Base-by-base conservation (phyloP, 2,329 filamentous ascomycete genomes). In the Pseudogymnoascus sp. region DNA sequence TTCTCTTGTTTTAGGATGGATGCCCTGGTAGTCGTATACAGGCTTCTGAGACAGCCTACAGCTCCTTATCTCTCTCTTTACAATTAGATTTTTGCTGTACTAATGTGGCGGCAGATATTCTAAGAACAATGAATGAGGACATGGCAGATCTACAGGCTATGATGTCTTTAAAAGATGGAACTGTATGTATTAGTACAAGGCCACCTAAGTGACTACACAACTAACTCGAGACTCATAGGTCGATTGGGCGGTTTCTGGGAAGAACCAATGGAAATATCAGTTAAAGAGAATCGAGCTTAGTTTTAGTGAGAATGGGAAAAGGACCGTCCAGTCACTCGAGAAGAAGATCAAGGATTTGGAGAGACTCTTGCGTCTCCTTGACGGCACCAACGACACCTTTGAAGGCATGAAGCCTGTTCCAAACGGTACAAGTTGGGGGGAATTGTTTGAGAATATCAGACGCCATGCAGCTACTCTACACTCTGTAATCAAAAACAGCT, bases 221-320 rank as follows among this genome's bases (percentile, higher is more conserved):
- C 62, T 64, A 25, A 65, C 37, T 5, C 56, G 43, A 38, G 40
- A 25, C 16, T 46, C 38, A 46, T 42, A 70, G 66, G 63, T 70
- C 60, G 66, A 69, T 16, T 71, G 69, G 69, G 66, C 65, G 23
- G 60, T 62, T 1, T 63, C 68, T 2, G 68, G 66, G 8, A 64
- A 64, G 11, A 66, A 64, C 18, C 59, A 34, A 53, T 70, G 68
- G 67, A 62, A 70, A 21, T 71, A 70, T 28, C 67, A 71, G 64
- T 31, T 67, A 34, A 66, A 69, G 31, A 64, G 68, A 56, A 67
- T 71, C 16, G 63, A 64, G 3, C 49, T 66, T 14, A 69, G 66
- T 59, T 69, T 71, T 53, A 69, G 66, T 46, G 68, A 70, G 37
- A 66, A 65, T 59, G 67, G 68, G 1, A 42, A 42, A 23, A 62